Evolutionary conservation across 2,329 filamentous ascomycete genomes (phyloP), one percentile per base, ranked within the genome.

Genomic region (Hypoxylon rubiginosum): DNA sequence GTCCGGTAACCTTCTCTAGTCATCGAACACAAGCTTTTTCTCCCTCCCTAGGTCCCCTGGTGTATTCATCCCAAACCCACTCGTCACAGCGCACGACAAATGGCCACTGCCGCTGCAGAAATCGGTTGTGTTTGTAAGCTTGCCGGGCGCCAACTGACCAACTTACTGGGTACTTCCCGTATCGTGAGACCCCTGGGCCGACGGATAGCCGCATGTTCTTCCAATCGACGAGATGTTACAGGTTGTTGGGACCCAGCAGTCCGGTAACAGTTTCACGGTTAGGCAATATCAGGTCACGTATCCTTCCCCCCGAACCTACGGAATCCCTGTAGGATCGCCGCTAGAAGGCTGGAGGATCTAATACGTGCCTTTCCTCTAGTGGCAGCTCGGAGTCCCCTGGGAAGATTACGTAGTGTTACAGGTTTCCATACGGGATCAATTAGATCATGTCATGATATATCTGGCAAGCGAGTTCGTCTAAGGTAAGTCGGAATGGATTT

Each of bases 241-340:
- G 66, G 69, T 49, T 68, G 57, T 58, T 62, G 36, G 58, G 67
- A 71, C 67, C 74, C 73, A 73, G 70, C 39, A 69, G 52, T 49
- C 62, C 59, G 74, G 74, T 73, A 75, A 72, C 66, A 68, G 71
- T 73, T 71, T 64, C 72, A 75, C 70, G 58, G 55, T 55, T 54
- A 64, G 62, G 63, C 57, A 70, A 62, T 56, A 70, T 69, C 66
- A 69, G 59, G 64, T 72, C 64, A 73, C 63, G 67, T 67, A 72
- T 54, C 51, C 62, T 53, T 70, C 55, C 67, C 67, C 57, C 67
- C 57, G 68, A 72, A 56, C 60, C 21, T 45, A 55, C 21, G 51
- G 19, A 28, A 68, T 52, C 66, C 69, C 63, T 72, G 66, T 64
- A 54, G 45, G 34, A 56, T 45, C 24, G 34, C 28, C 32, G 34